A percentile compares a stretch with the other conserved stretches of the same genome.
Evolutionary conservation across 257 asterid genomes (phyloP).

Genomic region (Solanum habrochaites): DNA sequence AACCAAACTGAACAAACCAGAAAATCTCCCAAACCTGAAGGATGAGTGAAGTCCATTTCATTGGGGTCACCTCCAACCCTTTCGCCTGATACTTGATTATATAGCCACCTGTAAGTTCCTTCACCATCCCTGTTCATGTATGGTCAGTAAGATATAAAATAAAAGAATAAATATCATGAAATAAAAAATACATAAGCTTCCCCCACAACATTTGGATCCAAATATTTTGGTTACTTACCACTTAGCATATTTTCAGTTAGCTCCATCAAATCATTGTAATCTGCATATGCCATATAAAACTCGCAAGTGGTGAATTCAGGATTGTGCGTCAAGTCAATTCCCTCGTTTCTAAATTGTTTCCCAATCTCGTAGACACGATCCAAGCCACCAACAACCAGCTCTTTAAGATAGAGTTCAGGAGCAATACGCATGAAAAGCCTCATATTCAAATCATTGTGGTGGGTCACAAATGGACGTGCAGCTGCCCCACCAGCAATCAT

Average conservation of each 20-base stretch:
- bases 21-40: constrained; percentile 46
- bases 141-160: background rate
- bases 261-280: constrained; percentile 77
- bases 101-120: constrained; percentile 83
- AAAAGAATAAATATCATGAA: background rate
- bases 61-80: constrained; percentile 64
- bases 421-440: constrained; percentile 79
- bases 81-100: constrained; percentile 78
- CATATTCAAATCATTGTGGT: constrained; percentile 78
- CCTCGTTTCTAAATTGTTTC: constrained; percentile 84
- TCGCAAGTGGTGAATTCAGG: constrained; percentile 97
- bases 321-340: constrained; percentile 86
- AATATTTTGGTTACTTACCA: constrained; percentile 5
- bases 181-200: background rate
- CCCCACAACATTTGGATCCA: background rate
- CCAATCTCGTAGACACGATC: constrained; percentile 93
- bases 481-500: constrained; percentile 89
- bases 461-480: constrained; percentile 87
- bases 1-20: background rate
- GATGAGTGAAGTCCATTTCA: constrained; percentile 96
- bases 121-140: constrained; percentile 60
- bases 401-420: constrained; percentile 78
- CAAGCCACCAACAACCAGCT: constrained; percentile 85
- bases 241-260: constrained; percentile 75
- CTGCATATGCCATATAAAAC: constrained; percentile 88